Base-by-base conservation (phyloP, 1,284 basidiomycete genomes). In the Cutaneotrichosporon arboriforme region DNA sequence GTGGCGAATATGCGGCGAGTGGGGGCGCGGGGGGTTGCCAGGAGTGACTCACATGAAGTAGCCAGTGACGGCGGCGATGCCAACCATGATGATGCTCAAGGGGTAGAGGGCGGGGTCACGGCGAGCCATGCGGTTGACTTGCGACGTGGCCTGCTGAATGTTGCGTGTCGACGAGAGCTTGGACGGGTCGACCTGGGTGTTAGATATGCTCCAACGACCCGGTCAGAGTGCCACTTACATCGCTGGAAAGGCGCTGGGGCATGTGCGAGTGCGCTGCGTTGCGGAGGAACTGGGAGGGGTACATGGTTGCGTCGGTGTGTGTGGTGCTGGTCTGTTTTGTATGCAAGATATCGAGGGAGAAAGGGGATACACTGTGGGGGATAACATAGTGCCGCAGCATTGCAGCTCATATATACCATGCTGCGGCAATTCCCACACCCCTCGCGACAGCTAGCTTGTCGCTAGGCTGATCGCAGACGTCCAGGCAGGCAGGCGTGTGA, bases 91-190 rank as follows among this genome's bases (percentile, higher is more conserved):
- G 49, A 70, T 50, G 46, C 61, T 51, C 38, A 76, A 55, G 7
- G 74, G 74, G 66, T 75, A 76, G 18, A 76, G 65, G 7, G 72
- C 70, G 2, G 74, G 74, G 58, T 76, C 74, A 31, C 70, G 64
- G 58, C 72, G 70, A 41, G 73, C 74, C 57, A 73, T 69, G 55
- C 69, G 59, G 68, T 75, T 75, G 59, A 75, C 70, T 22, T 63
- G 61, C 26, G 62, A 48, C 36, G 71, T 69, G 12, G 70, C 73
- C 56, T 74, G 70, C 42, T 62, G 55, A 46, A 70, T 48, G 60
- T 71, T 68, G 21, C 53, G 61, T 9, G 58, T 37, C 35, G 65
- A 51, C 5, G 68, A 60, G 50, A 75, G 67, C 55, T 63, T 62
- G 66, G 66, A 57, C n/a, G 65, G 64, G 60, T 71, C 65, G 45